Percentiles rank a stretch among this genome's conserved stretches.
These are phyloP conservation scores for Leishmania amazonensis DNA, from an alignment of 208 protist genomes.

Conservation along the genomic window DNA sequence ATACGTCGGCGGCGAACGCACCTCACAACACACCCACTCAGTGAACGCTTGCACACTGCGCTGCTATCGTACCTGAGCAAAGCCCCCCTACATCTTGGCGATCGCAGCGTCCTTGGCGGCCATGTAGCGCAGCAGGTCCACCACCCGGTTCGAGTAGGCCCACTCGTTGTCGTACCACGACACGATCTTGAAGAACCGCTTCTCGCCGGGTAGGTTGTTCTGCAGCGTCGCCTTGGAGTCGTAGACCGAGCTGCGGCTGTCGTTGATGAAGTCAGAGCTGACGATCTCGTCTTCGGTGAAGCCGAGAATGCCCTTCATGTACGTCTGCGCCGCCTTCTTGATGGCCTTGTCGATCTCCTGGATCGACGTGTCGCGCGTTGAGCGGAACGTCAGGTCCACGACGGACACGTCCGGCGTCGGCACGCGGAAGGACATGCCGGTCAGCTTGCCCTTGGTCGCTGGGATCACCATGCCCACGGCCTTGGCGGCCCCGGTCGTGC, in stretches of 20 bases:
- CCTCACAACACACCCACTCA: neutral
- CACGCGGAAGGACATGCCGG: slow-evolving; percentile 99
- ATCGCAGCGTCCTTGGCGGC: slow-evolving; percentile 49
- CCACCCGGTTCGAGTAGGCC: slow-evolving; percentile 98
- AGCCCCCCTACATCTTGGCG: slow-evolving; percentile 9
- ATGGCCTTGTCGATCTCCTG: slow-evolving; percentile 96
- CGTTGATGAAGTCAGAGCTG: slow-evolving; percentile 97
- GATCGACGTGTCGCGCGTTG: slow-evolving; percentile 93
- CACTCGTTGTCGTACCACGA: slow-evolving; percentile 99
- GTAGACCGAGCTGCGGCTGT: slow-evolving; percentile 97
- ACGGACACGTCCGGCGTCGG: slow-evolving; percentile 98
- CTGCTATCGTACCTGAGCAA: neutral
- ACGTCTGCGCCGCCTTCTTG: slow-evolving; percentile 89
- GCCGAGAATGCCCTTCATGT: slow-evolving; percentile 96
- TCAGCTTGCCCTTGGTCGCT: slow-evolving; percentile 87
- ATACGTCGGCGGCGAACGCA: neutral
- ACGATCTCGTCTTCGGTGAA: slow-evolving; percentile 99
- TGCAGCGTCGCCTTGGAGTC: slow-evolving; percentile 97
- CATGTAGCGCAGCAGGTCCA: slow-evolving; percentile 96
- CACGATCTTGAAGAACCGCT: slow-evolving; percentile 98
- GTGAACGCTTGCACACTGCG: neutral
- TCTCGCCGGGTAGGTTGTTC: slow-evolving; percentile 87
- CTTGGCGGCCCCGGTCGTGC: slow-evolving; percentile 98
- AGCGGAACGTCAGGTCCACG: slow-evolving; percentile 97
- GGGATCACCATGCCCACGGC: slow-evolving; percentile 98